A percentile compares a stretch with the other conserved stretches of the same genome.
These are phyloP conservation scores for Teratosphaeria zuluensis DNA, from an alignment of 2,329 filamentous ascomycete species.

Conservation along the genomic window DNA sequence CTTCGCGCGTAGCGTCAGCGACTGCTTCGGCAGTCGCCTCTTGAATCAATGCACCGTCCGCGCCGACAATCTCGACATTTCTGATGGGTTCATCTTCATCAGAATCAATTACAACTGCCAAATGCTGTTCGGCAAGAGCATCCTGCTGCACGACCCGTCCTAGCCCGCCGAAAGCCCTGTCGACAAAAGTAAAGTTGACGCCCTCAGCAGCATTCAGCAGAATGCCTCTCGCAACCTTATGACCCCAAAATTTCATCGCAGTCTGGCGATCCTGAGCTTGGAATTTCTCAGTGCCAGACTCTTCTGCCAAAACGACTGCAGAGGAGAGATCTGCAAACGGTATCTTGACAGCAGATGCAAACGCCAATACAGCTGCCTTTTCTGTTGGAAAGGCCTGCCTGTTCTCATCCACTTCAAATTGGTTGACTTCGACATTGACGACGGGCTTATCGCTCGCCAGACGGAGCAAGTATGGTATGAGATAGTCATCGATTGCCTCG, in stretches of 20 bases:
- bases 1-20: constrained; percentile 5
- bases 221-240: constrained; percentile 49
- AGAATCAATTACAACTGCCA: not conserved
- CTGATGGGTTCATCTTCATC: constrained; percentile 9
- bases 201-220: constrained; percentile 47
- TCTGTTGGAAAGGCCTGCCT: constrained; percentile 45
- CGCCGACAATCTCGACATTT: constrained; percentile 13
- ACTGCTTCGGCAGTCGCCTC: constrained; percentile 13
- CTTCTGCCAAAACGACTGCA: constrained; percentile 19
- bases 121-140: not conserved
- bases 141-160: constrained; percentile 20
- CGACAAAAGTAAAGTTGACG: constrained; percentile 48
- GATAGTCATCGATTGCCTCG: constrained; percentile 44
- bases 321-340: constrained; percentile 43
- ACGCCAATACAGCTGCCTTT: constrained; percentile 46
- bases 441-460: constrained; percentile 43
- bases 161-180: constrained; percentile 53
- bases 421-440: constrained; percentile 47
- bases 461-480: constrained; percentile 51
- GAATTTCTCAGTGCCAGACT: constrained; percentile 7
- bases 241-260: constrained; percentile 47
- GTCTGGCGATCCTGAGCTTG: constrained; percentile 35
- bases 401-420: constrained; percentile 47
- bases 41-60: constrained; percentile 6
- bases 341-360: constrained; percentile 43